Conservation (phyloP, 2,329 filamentous ascomycete genomes). For the Diaporthe sp. region DNA sequence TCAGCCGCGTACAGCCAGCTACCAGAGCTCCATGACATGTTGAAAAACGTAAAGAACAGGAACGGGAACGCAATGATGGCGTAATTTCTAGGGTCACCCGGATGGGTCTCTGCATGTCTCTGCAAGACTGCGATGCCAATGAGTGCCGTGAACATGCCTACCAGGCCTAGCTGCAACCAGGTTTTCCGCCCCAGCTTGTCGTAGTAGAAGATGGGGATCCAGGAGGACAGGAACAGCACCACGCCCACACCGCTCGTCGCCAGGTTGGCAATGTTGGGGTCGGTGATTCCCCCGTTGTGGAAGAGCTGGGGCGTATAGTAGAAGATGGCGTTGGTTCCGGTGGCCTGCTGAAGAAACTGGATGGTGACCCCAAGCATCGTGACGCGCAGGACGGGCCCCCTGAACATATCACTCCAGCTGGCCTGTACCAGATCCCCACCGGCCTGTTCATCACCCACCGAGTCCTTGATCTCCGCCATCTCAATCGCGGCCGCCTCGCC, state of each 20-base stretch:
- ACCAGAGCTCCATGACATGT: constrained; percentile 50
- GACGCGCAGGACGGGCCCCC: constrained; percentile 47
- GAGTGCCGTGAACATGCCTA: constrained; percentile 49
- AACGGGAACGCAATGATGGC: constrained; percentile 50
- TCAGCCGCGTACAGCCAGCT: constrained; percentile 51
- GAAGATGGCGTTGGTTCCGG: constrained; percentile 50
- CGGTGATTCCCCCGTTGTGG: constrained; percentile 67
- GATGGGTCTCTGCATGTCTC: constrained; percentile 47
- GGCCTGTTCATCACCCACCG: constrained; percentile 45
- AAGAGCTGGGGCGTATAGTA: constrained; percentile 49
- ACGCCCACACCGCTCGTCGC: constrained; percentile 49
- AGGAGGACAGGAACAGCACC: constrained; percentile 48
- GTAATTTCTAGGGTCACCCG: constrained; percentile 46
- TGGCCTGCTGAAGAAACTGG: constrained; percentile 50
- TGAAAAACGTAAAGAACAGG: constrained; percentile 50
- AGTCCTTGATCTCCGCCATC: constrained; percentile 59
- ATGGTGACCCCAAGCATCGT: constrained; percentile 49
- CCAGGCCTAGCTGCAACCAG: constrained; percentile 49
- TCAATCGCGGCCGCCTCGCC: constrained; percentile 47
- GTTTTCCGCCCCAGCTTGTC: constrained; percentile 51
- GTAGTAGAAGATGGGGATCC: constrained; percentile 51
- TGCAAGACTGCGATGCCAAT: constrained; percentile 48
- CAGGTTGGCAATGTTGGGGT: constrained; percentile 49
- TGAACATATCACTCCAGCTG: constrained; percentile 50
- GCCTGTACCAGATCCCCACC: constrained; percentile 38